Conservation (phyloP, 805 yeast species). For the Candida ortonii region DNA sequence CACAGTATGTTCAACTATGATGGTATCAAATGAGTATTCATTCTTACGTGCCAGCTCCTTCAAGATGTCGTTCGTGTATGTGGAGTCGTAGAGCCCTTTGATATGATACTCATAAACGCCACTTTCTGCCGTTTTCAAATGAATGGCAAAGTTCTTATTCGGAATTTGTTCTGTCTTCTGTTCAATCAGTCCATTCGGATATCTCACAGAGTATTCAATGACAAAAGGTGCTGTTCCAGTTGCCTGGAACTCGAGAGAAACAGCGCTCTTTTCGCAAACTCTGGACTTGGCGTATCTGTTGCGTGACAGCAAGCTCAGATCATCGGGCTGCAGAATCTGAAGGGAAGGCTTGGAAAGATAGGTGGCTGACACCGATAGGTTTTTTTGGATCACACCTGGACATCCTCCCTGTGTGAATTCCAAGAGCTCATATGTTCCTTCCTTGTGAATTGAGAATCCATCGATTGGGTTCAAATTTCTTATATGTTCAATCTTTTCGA, state of each 20-base stretch:
- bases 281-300: conserved; percentile 11
- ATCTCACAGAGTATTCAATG: conserved; percentile 60
- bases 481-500: conserved; percentile 8
- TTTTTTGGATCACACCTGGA: conserved; percentile 36
- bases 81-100: conserved; percentile 60
- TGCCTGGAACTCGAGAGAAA: conserved; percentile 37
- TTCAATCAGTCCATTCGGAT: conserved; percentile 53
- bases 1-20: conserved; percentile 51
- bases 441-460: conserved; percentile 35
- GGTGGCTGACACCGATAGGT: conserved; percentile 22
- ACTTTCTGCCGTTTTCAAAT: conserved; percentile 39
- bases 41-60: conserved; percentile 24
- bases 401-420: conserved; percentile 45
- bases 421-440: conserved; percentile 42
- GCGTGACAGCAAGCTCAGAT: conserved; percentile 2
- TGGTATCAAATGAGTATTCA: conserved; percentile 28
- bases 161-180: conserved; percentile 43
- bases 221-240: conserved; percentile 63
- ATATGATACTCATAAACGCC: conserved; percentile 67
- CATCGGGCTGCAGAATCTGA: conserved; percentile 9
- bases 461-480: conserved; percentile 21
- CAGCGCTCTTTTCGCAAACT: conserved; percentile 27
- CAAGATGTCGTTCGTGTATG: conserved; percentile 47
- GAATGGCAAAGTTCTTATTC: conserved; percentile 36
- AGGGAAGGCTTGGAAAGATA: conserved; percentile 32